phyloP scores from a whole-genome alignment of 2,329 filamentous ascomycete species.

The Xylogone sp. region DNA sequence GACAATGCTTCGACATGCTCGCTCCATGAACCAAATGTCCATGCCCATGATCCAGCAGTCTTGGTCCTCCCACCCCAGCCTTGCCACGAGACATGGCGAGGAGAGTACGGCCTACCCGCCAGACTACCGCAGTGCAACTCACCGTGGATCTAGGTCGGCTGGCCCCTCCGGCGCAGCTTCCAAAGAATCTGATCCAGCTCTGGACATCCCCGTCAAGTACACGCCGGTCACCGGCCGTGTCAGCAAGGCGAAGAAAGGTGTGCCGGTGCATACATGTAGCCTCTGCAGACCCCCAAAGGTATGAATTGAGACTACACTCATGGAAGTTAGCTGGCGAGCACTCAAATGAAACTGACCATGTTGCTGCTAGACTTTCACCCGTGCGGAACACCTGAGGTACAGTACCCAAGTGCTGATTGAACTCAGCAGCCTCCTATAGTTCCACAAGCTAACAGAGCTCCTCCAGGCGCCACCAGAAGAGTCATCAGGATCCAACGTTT shows the following conservation, averaged over 20 bases:
- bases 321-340: too few relatives aligned
- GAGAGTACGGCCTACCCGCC: slow-evolving; percentile 22
- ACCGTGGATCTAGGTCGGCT: slow-evolving; percentile 13
- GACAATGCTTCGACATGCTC: slow-evolving; percentile 19
- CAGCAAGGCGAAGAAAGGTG: slow-evolving; percentile 30
- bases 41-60: slow-evolving; percentile 13
- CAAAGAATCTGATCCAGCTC: slow-evolving; percentile 18
- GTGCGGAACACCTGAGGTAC: slow-evolving; percentile 61
- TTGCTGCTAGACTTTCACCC: slow-evolving; percentile 51
- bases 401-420: slow-evolving; percentile 37
- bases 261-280: slow-evolving; percentile 30
- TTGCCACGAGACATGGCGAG: slow-evolving; percentile 16
- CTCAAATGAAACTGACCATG: slow-evolving; percentile 15
- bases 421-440: not conserved
- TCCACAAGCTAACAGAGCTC: slow-evolving; percentile 21
- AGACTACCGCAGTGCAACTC: not conserved
- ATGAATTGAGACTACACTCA: too few relatives aligned
- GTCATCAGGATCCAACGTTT: slow-evolving; percentile 51
- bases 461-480: slow-evolving; percentile 57
- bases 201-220: slow-evolving; percentile 27
- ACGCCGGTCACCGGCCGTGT: slow-evolving; percentile 30
- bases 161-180: slow-evolving; percentile 18
- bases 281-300: slow-evolving; percentile 26
- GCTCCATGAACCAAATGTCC: slow-evolving; percentile 23
- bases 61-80: slow-evolving; percentile 8